Base-by-base conservation (phyloP, 148 eudicot genomes). In the Fagopyrum tataricum region DNA sequence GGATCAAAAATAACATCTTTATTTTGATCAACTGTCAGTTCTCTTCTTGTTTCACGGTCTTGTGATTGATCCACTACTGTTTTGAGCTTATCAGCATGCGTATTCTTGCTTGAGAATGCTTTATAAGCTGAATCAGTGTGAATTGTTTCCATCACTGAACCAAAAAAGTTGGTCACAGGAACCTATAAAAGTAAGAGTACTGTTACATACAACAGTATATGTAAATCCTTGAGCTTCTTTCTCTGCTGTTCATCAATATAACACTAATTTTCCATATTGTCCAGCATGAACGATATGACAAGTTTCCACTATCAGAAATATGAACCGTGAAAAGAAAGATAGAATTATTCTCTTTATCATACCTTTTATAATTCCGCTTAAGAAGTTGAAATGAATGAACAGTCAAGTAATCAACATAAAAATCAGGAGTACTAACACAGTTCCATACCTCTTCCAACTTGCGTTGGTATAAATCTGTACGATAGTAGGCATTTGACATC, bases 61-160 rank as follows among this genome's bases (percentile, higher is more conserved):
- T 70, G 71, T 70, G 80, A 73, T 51, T 79, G 82, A 67, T 84
- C 79, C 44, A 41, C 73, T 49, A 77, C 79, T 76, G 58, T 76
- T 46, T 76, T 73, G 47, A 73, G 58, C 78, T 73, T 81, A 46
- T 72, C 73, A 37, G 31, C 53, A 47, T 56, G 78, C 55, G 73
- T 71, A 40, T 70, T 80, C 81, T 79, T 87, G 80, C 78, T 78
- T 69, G 91, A 80, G 79, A 84, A 81, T 49, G 87, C 91, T 83
- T 76, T 86, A 80, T 94, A 94, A 58, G 96, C 87, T 58, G 97
- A 88, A 78, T 86, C 86, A 18, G 98, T 91, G 75, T 91, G 97
- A 78, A 94, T 84, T 0, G 96, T 94, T 82, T 94, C 93, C 98
- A 94, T 94, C 74, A 94, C 98, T 26, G 97, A 94, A 71, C 98